Percentiles rank a stretch among this genome's conserved stretches.
Evolutionary conservation across 2,329 filamentous ascomycete genomes (phyloP).

Genomic region (Colletotrichum destructivum): DNA sequence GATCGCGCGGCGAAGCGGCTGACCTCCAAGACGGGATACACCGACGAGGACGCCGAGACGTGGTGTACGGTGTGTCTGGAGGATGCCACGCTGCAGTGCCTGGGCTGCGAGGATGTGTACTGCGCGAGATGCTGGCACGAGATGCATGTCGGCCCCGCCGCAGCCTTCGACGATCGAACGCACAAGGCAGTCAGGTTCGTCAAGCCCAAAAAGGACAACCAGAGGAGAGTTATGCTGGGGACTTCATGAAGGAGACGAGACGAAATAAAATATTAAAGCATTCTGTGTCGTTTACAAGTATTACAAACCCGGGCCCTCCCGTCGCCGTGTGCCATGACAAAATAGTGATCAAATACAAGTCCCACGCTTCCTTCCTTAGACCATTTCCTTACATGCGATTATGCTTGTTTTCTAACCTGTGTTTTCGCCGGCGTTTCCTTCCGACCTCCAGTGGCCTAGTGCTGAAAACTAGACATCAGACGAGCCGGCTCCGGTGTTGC

Average conservation of each 20-base stretch:
- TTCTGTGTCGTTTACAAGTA: conserved; percentile 21
- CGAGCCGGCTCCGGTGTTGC: conserved; percentile 26
- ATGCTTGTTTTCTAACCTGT: conserved; percentile 16
- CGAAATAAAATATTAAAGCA: conserved; percentile 21
- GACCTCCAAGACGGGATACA: conserved; percentile 61
- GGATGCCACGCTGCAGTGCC: conserved; percentile 80
- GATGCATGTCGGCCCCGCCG: conserved; percentile 80
- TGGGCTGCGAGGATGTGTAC: conserved; percentile 83
- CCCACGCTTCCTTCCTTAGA: conserved; percentile 5
- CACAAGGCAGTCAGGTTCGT: conserved; percentile 78
- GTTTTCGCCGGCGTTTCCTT: background rate
- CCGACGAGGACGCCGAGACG: conserved; percentile 79
- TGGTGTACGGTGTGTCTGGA: conserved; percentile 91
- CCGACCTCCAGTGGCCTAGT: background rate
- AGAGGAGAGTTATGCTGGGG: conserved; percentile 55
- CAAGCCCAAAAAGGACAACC: conserved; percentile 52
- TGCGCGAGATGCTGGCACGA: conserved; percentile 86
- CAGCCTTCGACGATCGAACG: conserved; percentile 78
- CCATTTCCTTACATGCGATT: background rate
- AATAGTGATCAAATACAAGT: conserved; percentile 6
- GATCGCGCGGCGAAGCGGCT: conserved; percentile 58
- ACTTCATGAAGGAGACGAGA: conserved; percentile 46
- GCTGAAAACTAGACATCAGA: conserved; percentile 18
- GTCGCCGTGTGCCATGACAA: conserved; percentile 26
- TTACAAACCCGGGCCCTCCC: conserved; percentile 12